Evolutionary conservation across 2,329 filamentous ascomycete species (phyloP), one percentile per base, ranked within the genome.

Genomic region (Xylaria sp.): DNA sequence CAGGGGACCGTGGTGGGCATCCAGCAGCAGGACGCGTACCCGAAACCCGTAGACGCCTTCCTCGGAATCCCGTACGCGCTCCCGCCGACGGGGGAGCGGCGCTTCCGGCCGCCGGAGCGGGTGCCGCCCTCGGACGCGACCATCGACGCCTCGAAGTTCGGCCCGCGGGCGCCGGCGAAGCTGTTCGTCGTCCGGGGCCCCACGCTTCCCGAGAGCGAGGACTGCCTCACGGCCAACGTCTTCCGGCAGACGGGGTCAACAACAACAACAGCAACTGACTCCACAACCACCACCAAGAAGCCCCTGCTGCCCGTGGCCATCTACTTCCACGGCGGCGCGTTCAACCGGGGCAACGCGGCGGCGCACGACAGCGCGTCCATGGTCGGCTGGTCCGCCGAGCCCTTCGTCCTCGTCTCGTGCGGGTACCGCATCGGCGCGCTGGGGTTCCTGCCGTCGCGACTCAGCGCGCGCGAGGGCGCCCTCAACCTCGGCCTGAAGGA

Each of bases 401-500:
- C 77, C 0, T 74, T 81, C 49, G 72, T 84, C 39, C 78, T 70
- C 4, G 72, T 81, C 1, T 76, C 73, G 29, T 76, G 80, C 63
- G 76, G 76, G 60, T 78, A 85, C 64, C 76, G 83, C 7, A 74
- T 86, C 38, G 78, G 78, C 7, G 79, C 80, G 3, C 75, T 87
- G 63, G 86, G 86, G 0, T 88, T 89, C 64, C 64, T 88, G n/a
- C 76, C 77, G 20, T 84, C 70, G 49, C 67, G 62, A 8, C 66
- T 83, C 51, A 75, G 78, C 52, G 69, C 76, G 7, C 76, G 77
- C 20, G 79, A 81, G 46, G 84, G 83, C 0, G 63, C 77, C 13
- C 73, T 85, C 2, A 87, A 87, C 57, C 62, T 80, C n/a, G 84
- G 84, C 0, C 66, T 84, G 2, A 73, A 74, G 47, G 82, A 85